Conservation (phyloP, 2,329 filamentous ascomycete genomes). For the Beauveria medogensis region DNA sequence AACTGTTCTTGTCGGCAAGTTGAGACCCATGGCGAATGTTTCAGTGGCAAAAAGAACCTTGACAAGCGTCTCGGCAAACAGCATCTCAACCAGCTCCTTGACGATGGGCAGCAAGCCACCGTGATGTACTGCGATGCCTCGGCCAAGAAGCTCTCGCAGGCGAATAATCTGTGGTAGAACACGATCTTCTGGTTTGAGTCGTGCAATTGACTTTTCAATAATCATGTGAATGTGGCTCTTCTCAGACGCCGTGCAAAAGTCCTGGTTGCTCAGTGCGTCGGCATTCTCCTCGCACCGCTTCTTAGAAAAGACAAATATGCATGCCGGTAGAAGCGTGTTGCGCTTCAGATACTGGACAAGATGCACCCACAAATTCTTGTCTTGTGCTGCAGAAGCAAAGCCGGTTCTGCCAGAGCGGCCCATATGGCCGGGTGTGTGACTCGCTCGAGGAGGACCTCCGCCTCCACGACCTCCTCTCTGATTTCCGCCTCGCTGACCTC, state of each 20-base stretch:
- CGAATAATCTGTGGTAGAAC: slow-evolving; percentile 86
- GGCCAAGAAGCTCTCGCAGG: slow-evolving; percentile 72
- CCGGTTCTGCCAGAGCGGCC: slow-evolving; percentile 78
- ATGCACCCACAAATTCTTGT: slow-evolving; percentile 95
- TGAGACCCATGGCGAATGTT: slow-evolving; percentile 97
- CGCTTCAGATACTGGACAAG: slow-evolving; percentile 87
- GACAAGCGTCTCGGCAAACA: slow-evolving; percentile 90
- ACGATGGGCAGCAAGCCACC: slow-evolving; percentile 91
- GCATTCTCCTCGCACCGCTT: slow-evolving; percentile 96
- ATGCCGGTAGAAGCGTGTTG: slow-evolving; percentile 77
- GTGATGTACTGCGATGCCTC: slow-evolving; percentile 94
- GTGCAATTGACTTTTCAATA: slow-evolving; percentile 87
- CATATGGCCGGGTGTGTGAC: slow-evolving; percentile 72
- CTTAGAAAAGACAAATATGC: slow-evolving; percentile 98
- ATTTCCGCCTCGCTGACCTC: slow-evolving; percentile 44
- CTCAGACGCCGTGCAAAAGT: slow-evolving; percentile 87
- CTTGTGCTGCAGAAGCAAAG: slow-evolving; percentile 82
- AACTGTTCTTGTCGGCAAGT: slow-evolving; percentile 89
- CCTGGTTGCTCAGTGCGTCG: slow-evolving; percentile 86
- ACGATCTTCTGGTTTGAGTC: slow-evolving; percentile 84
- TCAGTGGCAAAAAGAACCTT: slow-evolving; percentile 97
- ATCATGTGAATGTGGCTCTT: slow-evolving; percentile 98
- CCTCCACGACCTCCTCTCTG: slow-evolving; percentile 48
- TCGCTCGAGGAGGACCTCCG: slow-evolving; percentile 43
- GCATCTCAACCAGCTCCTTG: slow-evolving; percentile 93